phyloP scores from a whole-genome alignment of 208 protist genomes.

The Lotmaria passim region DNA sequence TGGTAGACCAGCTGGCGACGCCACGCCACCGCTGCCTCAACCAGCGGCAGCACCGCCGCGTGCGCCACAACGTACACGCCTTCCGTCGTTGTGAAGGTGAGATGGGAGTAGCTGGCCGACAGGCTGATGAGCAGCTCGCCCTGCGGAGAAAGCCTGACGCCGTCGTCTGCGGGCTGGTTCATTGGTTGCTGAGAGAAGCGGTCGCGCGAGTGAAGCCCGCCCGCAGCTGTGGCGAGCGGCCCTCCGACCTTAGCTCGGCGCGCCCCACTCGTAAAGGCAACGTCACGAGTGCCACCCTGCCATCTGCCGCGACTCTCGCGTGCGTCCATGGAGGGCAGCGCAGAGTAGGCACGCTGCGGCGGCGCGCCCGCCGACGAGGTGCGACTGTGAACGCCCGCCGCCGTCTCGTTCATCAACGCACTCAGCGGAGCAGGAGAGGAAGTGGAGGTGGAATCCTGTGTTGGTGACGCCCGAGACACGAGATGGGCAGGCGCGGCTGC shows the following conservation, averaged over 20 bases:
- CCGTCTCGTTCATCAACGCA: not conserved
- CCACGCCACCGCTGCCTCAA: slow-evolving; percentile 25
- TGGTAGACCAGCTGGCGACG: slow-evolving; percentile 21
- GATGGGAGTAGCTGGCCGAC: slow-evolving; percentile 42
- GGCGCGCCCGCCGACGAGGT: not conserved
- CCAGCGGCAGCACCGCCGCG: slow-evolving; percentile 38
- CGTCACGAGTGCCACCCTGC: not conserved
- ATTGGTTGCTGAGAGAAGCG: not conserved
- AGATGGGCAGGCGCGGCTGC: too few relatives aligned
- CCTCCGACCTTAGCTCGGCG: not conserved
- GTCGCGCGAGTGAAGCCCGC: not conserved
- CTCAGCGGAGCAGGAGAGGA: too few relatives aligned
- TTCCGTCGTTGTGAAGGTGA: slow-evolving; percentile 39
- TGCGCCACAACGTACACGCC: slow-evolving; percentile 48
- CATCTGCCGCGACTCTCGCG: not conserved
- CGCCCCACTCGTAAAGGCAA: not conserved
- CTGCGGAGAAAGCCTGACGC: not conserved
- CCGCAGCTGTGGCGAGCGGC: not conserved
- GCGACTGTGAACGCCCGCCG: slow-evolving; percentile 8
- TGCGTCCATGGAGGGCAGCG: not conserved
- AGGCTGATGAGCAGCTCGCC: slow-evolving; percentile 21
- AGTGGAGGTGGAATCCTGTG: not conserved
- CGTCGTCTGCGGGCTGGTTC: not conserved
- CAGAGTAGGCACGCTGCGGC: not conserved
- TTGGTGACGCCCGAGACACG: not conserved